phyloP scores from a whole-genome alignment of 139 green algal species.

The Nannochloris sp. region DNA sequence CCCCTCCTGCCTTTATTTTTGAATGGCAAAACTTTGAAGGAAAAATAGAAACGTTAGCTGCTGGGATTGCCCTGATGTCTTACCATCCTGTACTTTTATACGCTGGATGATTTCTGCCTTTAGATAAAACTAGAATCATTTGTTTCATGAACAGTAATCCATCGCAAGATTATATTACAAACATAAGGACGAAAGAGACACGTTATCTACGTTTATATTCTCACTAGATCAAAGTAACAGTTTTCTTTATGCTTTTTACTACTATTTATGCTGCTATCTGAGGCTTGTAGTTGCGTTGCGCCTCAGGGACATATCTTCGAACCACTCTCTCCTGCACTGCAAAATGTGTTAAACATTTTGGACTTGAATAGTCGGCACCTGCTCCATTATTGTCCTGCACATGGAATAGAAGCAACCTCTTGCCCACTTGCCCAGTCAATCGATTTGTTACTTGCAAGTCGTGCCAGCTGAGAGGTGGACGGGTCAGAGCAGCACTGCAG shows the following conservation, averaged over 20 bases:
- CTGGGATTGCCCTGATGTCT: too few species aligned
- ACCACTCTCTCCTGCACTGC: conserved; percentile 24
- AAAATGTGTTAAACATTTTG: conserved; percentile 9
- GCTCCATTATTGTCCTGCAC: conserved; percentile 13
- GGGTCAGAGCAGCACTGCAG: background rate
- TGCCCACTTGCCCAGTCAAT: conserved; percentile 39
- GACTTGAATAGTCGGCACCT: background rate
- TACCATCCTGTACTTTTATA: too few species aligned
- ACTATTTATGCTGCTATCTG: too few species aligned
- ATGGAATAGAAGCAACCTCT: conserved; percentile 38
- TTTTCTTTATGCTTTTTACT: too few species aligned
- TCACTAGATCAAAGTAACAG: too few species aligned
- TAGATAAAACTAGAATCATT: too few species aligned
- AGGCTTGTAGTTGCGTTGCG: background rate
- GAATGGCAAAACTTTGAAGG: background rate
- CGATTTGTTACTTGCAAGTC: conserved; percentile 42
- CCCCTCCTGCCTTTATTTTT: too few species aligned
- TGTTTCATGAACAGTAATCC: too few species aligned
- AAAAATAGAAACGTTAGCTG: background rate
- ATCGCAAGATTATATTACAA: too few species aligned
- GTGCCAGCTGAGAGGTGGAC: conserved; percentile 16
- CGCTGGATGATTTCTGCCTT: too few species aligned
- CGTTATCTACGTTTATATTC: too few species aligned
- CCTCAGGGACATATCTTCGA: conserved; percentile 28
- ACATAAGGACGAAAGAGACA: too few species aligned